These are phyloP conservation scores for Malbranchea cinnamomea DNA, from an alignment of 2,329 filamentous ascomycete genomes.

Conservation along the genomic window DNA sequence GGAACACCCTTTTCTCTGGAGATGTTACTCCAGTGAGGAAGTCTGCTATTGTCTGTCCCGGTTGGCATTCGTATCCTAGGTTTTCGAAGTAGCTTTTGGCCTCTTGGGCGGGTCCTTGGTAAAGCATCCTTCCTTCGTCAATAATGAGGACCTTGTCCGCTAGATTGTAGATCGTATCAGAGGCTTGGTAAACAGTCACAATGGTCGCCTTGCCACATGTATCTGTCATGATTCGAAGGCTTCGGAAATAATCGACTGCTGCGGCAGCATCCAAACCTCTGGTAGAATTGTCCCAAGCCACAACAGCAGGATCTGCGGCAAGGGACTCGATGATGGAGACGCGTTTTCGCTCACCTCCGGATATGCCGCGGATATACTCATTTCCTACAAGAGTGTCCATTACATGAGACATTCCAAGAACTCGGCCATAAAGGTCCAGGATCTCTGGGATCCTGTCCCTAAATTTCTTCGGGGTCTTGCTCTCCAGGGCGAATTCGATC, in stretches of 20 bases:
- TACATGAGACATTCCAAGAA: constrained; percentile 71
- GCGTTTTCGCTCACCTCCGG: constrained; percentile 63
- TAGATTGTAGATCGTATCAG: constrained; percentile 48
- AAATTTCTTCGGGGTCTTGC: constrained; percentile 51
- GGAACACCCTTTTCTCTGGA: too few species aligned
- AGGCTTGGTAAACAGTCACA: constrained; percentile 53
- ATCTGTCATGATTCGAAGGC: constrained; percentile 53
- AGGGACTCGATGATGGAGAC: constrained; percentile 68
- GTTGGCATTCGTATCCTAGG: constrained; percentile 42
- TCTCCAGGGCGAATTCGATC: constrained; percentile 52
- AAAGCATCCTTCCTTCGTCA: constrained; percentile 51
- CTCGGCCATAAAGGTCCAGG: constrained; percentile 49
- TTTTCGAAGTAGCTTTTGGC: constrained; percentile 49
- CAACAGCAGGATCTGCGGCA: constrained; percentile 52
- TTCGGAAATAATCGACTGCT: constrained; percentile 55
- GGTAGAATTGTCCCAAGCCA: constrained; percentile 63
- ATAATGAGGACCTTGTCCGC: constrained; percentile 66
- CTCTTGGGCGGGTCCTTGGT: constrained; percentile 40
- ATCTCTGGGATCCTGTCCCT: constrained; percentile 48
- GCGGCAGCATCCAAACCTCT: constrained; percentile 59
- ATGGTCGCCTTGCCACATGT: constrained; percentile 51
- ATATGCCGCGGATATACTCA: constrained; percentile 63
- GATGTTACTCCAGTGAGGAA: too few species aligned
- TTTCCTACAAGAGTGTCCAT: constrained; percentile 72
- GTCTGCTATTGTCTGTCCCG: constrained; percentile 52